Conservation (phyloP, 2,329 filamentous ascomycete species). For the Gremmenia infestans region DNA sequence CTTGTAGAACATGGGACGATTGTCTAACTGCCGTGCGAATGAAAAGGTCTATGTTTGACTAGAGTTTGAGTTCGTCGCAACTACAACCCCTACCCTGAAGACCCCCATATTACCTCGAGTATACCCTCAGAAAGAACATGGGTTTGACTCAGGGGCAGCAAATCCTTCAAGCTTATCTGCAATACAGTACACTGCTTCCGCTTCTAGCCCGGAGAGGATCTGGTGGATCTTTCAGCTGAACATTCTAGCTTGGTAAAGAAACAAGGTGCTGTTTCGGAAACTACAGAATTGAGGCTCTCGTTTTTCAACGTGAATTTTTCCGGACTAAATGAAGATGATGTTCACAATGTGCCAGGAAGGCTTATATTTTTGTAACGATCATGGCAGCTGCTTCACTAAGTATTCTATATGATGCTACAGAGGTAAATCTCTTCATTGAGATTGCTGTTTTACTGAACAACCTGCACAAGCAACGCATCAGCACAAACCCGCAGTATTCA, state of each 20-base stretch:
- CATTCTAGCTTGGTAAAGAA: no score
- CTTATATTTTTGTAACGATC: slow-evolving; percentile 8
- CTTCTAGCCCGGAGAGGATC: not conserved
- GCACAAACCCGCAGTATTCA: slow-evolving; percentile 20
- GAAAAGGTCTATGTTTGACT: slow-evolving; percentile 15
- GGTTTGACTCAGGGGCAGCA: not conserved
- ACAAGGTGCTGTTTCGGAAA: no score
- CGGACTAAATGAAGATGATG: not conserved
- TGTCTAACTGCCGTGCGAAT: slow-evolving; percentile 1
- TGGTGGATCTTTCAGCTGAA: no score
- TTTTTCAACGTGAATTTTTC: no score
- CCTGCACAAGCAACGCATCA: slow-evolving; percentile 24
- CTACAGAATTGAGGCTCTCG: no score
- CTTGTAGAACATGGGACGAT: not conserved
- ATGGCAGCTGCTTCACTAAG: slow-evolving; percentile 4
- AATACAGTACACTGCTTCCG: not conserved
- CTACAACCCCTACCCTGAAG: slow-evolving; percentile 10
- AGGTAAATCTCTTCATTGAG: slow-evolving; percentile 3
- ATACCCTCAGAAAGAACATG: not conserved
- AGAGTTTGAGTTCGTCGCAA: not conserved
- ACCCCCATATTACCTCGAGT: slow-evolving; percentile 4
- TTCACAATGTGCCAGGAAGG: not conserved
- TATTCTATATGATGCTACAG: slow-evolving; percentile 24
- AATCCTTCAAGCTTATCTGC: not conserved
- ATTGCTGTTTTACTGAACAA: slow-evolving; percentile 24